Evolutionary conservation across 129 eudicot genomes (phyloP).

Genomic region (Lactuca saligna): DNA sequence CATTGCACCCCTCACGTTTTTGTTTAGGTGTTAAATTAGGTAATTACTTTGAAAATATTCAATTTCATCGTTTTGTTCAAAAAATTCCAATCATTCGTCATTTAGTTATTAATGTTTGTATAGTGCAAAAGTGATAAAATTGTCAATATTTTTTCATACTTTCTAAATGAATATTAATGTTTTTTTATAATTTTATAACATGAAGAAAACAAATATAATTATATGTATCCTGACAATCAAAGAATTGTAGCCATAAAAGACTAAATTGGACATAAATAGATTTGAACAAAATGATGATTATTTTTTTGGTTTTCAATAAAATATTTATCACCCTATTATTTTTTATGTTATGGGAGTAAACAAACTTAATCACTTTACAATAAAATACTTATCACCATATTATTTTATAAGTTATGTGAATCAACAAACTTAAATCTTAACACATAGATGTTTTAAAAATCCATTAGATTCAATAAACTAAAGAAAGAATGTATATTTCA

Average conservation of each 20-base stretch:
- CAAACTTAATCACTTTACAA: not conserved
- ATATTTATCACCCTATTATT: not conserved
- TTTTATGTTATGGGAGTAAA: not conserved
- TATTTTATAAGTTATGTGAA: not conserved
- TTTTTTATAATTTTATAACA: no score
- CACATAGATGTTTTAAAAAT: not conserved
- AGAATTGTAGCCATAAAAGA: no score
- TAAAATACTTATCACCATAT: not conserved
- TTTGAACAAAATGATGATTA: no score
- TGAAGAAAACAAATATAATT: no score
- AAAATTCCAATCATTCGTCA: no score
- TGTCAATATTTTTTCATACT: no score
- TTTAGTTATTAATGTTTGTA: no score
- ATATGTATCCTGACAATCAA: no score
- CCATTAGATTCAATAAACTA: no score
- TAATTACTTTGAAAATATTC: not conserved
- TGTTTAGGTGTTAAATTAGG: not conserved
- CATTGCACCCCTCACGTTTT: not conserved
- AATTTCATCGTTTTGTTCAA: not conserved
- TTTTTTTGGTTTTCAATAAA: not conserved
- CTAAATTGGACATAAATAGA: no score
- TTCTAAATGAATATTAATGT: no score
- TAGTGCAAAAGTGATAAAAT: not conserved
- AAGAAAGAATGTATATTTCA: no score
- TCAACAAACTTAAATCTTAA: not conserved